Evolutionary conservation across 78 protist genomes (phyloP).

Genomic region (Dictyostelium brefeldianum): DNA sequence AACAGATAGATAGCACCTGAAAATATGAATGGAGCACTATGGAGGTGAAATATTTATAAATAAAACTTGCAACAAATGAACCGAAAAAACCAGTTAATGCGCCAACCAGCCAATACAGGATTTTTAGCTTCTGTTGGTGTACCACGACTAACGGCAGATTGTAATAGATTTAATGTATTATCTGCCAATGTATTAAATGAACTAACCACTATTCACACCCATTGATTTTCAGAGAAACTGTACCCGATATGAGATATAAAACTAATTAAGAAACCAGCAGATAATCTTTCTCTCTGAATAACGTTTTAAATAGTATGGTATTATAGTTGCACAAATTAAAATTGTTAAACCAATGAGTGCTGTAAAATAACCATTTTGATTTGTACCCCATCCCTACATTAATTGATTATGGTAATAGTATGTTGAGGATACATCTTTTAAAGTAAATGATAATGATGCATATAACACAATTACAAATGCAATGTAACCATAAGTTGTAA

Average conservation of each 20-base stretch:
- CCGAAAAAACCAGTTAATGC: not conserved
- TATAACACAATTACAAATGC: not conserved
- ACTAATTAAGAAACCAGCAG: not conserved
- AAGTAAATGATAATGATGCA: not conserved
- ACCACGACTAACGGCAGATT: constrained; percentile 6
- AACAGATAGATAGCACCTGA: not conserved
- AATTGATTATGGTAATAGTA: no score
- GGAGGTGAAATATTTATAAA: not conserved
- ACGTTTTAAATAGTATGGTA: constrained; percentile 5
- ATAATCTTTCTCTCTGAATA: constrained; percentile 37
- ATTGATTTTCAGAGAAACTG: constrained; percentile 21
- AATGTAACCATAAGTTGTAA: not conserved
- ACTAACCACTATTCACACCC: not conserved
- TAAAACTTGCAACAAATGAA: not conserved
- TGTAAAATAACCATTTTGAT: no score
- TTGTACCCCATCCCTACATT: no score
- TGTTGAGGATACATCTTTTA: not conserved
- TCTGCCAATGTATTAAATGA: not conserved
- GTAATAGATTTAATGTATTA: not conserved
- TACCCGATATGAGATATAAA: not conserved
- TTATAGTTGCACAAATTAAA: not conserved
- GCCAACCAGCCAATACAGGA: constrained; percentile 22
- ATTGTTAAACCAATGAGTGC: not conserved
- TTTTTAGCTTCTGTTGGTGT: constrained; percentile 45
- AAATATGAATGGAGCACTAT: not conserved